phyloP scores from a whole-genome alignment of 257 asterid genomes.

The Asclepias syriaca region DNA sequence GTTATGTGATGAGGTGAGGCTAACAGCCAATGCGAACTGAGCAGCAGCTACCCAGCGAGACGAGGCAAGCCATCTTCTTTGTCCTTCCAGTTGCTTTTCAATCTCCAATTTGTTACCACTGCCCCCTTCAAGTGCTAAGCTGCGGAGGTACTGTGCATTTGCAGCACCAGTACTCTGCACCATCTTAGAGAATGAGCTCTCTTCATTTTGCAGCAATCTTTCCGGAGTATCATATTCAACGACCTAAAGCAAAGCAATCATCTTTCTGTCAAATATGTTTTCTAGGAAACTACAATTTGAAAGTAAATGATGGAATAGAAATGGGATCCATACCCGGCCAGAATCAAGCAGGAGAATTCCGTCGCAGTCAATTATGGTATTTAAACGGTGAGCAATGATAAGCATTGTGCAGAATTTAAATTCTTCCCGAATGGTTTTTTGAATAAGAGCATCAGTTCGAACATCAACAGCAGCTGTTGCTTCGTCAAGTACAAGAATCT shows the following conservation, averaged over 20 bases:
- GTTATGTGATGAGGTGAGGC: conserved; percentile 80
- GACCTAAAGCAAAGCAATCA: not conserved
- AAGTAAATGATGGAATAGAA: not conserved
- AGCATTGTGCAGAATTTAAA: conserved; percentile 78
- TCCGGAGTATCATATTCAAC: conserved; percentile 19
- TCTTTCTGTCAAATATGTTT: not conserved
- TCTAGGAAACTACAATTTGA: not conserved
- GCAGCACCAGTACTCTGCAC: conserved; percentile 79
- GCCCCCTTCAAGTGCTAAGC: conserved; percentile 43
- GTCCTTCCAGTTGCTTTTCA: conserved; percentile 57
- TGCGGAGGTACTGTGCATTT: conserved; percentile 63
- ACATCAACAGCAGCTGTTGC: conserved; percentile 90
- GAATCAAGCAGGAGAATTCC: conserved; percentile 61
- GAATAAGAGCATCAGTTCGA: conserved; percentile 81
- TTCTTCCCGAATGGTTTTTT: conserved; percentile 74
- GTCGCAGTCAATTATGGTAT: conserved; percentile 70
- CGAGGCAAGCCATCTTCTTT: conserved; percentile 84
- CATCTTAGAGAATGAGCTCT: conserved; percentile 61
- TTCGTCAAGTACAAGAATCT: conserved; percentile 83
- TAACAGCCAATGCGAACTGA: conserved; percentile 75
- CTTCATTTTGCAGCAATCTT: conserved; percentile 45
- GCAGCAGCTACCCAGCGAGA: conserved; percentile 96
- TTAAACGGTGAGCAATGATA: conserved; percentile 76
- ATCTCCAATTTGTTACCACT: conserved; percentile 27
- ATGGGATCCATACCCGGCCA: conserved; percentile 48